Conservation (phyloP, 768 basidiomycete genomes). For the Lactarius evosmus region DNA sequence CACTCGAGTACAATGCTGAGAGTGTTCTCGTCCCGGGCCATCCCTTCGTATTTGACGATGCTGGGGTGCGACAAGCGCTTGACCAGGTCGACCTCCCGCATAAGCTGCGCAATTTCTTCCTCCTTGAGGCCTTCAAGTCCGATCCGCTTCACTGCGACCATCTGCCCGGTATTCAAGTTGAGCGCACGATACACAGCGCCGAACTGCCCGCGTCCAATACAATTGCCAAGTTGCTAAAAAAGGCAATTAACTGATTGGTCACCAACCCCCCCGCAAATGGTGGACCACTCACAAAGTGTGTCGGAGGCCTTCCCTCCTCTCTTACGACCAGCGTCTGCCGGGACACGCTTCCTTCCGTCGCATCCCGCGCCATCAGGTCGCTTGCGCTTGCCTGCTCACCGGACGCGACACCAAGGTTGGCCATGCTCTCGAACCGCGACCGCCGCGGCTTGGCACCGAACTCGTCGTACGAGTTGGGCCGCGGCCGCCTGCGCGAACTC, state of each 20-base stretch:
- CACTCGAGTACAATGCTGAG: constrained; percentile 94
- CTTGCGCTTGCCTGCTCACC: constrained; percentile 53
- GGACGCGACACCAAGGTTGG: constrained; percentile 54
- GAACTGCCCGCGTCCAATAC: constrained; percentile 96
- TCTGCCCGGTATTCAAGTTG: constrained; percentile 91
- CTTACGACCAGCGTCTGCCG: constrained; percentile 70
- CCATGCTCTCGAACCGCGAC: constrained; percentile 72
- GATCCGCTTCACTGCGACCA: constrained; percentile 99
- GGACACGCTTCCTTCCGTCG: constrained; percentile 59
- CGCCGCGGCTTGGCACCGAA: constrained; percentile 50
- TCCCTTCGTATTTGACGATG: constrained; percentile 97
- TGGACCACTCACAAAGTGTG: constrained; percentile 66
- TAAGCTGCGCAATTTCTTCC: constrained; percentile 84
- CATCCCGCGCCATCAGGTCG: constrained; percentile 60
- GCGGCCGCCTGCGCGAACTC: constrained; percentile 47
- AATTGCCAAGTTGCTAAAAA: constrained; percentile 90
- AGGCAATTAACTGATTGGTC: neutral
- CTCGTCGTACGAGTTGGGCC: constrained; percentile 70
- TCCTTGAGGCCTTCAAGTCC: constrained; percentile 86
- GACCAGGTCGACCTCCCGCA: constrained; percentile 92
- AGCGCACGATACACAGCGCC: constrained; percentile 94
- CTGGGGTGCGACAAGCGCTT: constrained; percentile 90
- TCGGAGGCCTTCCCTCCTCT: constrained; percentile 77
- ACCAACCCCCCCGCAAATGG: constrained; percentile 4
- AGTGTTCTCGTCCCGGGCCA: constrained; percentile 84